Evolutionary conservation across 352 stramenopile species (phyloP).

Genomic region (Plasmopara muralis): DNA sequence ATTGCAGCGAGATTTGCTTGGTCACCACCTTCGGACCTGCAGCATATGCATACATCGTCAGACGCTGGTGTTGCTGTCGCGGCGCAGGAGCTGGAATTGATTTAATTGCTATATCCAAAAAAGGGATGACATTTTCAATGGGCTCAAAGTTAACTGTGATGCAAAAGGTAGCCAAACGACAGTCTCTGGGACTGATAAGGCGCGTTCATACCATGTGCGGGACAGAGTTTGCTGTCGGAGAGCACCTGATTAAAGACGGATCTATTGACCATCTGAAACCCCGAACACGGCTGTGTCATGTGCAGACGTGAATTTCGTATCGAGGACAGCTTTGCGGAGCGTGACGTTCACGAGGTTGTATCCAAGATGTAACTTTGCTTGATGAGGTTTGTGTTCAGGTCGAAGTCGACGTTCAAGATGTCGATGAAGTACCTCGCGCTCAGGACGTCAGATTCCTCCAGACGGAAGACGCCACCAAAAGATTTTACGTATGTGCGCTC

Average conservation of each 20-base stretch:
- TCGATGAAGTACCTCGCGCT: not conserved
- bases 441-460: not conserved
- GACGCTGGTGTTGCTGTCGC: too few relatives aligned
- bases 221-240: not conserved
- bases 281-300: not conserved
- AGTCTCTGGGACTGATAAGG: not conserved
- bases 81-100: too few relatives aligned
- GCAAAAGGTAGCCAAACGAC: conserved; percentile 1
- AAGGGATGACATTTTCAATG: not conserved
- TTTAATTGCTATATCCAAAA: too few relatives aligned
- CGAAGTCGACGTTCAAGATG: not conserved
- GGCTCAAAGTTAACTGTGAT: not conserved
- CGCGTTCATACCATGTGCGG: not conserved
- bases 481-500: not conserved
- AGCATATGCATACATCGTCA: too few relatives aligned
- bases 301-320: not conserved
- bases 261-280: not conserved
- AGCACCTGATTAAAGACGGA: not conserved
- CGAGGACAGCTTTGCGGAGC: not conserved
- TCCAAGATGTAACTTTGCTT: not conserved
- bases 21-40: too few relatives aligned
- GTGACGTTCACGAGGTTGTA: not conserved
- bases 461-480: not conserved
- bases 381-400: not conserved
- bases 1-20: too few relatives aligned